These are phyloP conservation scores for Colletotrichum ledebouriae DNA, from an alignment of 2,329 filamentous ascomycete genomes.

Conservation along the genomic window DNA sequence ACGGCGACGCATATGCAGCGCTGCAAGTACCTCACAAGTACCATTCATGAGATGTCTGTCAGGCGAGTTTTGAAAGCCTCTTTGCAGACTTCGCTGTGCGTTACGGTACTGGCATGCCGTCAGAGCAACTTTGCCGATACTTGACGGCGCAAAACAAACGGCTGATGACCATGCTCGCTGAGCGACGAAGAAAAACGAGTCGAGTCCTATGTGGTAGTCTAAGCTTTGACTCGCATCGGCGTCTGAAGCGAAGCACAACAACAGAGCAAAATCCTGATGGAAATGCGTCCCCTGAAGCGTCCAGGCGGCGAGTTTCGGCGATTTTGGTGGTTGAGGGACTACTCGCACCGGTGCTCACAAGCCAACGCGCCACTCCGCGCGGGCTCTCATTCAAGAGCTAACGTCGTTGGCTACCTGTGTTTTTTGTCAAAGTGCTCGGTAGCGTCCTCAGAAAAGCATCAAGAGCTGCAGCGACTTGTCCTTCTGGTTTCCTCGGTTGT, in stretches of 20 bases:
- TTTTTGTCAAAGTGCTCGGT: slow-evolving; percentile 30
- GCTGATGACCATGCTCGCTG: slow-evolving; percentile 15
- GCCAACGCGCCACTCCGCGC: slow-evolving; percentile 35
- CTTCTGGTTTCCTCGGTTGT: not conserved
- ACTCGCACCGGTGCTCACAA: not conserved
- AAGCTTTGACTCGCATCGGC: slow-evolving; percentile 30
- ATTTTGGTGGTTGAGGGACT: slow-evolving; percentile 4
- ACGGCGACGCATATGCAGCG: slow-evolving; percentile 8
- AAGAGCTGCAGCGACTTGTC: not conserved
- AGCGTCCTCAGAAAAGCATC: slow-evolving; percentile 30
- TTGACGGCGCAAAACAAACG: slow-evolving; percentile 16
- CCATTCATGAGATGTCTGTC: slow-evolving; percentile 2
- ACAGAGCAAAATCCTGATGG: slow-evolving; percentile 16
- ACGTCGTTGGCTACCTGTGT: slow-evolving; percentile 3
- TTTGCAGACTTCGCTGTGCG: slow-evolving; percentile 6
- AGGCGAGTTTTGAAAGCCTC: not conserved
- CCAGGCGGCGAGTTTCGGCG: slow-evolving; percentile 23
- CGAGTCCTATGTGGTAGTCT: slow-evolving; percentile 23
- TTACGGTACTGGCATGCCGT: not conserved
- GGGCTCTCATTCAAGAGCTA: slow-evolving; percentile 15
- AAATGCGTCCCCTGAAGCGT: slow-evolving; percentile 24
- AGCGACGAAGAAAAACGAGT: slow-evolving; percentile 26
- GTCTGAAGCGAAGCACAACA: slow-evolving; percentile 24
- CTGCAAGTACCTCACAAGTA: slow-evolving; percentile 33
- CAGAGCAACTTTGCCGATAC: slow-evolving; percentile 28